Percentiles rank a stretch among this genome's conserved stretches.
These are phyloP conservation scores for Malus domestica DNA, from an alignment of 306 rosid genomes.

Conservation along the genomic window DNA sequence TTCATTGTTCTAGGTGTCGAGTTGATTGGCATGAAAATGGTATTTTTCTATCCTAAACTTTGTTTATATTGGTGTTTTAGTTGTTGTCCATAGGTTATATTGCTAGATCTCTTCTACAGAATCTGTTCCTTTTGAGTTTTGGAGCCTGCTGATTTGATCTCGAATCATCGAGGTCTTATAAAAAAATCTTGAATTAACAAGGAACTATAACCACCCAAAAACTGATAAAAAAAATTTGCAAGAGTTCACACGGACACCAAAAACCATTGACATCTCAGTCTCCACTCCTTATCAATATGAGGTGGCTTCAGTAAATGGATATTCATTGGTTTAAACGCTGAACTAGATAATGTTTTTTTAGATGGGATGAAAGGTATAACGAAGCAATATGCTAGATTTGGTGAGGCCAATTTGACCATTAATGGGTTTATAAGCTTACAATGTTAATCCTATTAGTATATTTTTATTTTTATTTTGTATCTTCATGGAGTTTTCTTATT, in stretches of 20 bases:
- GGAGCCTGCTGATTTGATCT: not conserved
- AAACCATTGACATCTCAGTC: not conserved
- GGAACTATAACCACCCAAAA: not conserved
- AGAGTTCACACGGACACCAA: not conserved
- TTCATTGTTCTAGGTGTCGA: constrained; percentile 93
- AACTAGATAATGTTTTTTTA: not conserved
- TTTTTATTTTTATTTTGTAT: not conserved
- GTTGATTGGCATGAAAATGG: constrained; percentile 86
- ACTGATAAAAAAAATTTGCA: not conserved
- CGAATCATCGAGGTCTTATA: not conserved
- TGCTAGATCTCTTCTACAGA: not conserved
- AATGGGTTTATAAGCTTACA: not conserved
- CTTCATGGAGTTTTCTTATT: constrained; percentile 1
- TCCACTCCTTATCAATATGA: not conserved
- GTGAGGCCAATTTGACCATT: not conserved
- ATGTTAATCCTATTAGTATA: not conserved
- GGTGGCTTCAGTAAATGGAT: not conserved
- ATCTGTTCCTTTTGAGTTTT: not conserved
- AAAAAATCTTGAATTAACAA: not conserved
- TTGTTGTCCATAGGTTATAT: not conserved
- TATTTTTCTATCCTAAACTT: constrained; percentile 15
- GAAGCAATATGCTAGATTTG: not conserved
- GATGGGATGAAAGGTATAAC: not conserved
- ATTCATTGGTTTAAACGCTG: not conserved
- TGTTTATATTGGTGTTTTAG: not conserved